phyloP scores from a whole-genome alignment of 352 stramenopile genomes.

The Pythium dissimile region DNA sequence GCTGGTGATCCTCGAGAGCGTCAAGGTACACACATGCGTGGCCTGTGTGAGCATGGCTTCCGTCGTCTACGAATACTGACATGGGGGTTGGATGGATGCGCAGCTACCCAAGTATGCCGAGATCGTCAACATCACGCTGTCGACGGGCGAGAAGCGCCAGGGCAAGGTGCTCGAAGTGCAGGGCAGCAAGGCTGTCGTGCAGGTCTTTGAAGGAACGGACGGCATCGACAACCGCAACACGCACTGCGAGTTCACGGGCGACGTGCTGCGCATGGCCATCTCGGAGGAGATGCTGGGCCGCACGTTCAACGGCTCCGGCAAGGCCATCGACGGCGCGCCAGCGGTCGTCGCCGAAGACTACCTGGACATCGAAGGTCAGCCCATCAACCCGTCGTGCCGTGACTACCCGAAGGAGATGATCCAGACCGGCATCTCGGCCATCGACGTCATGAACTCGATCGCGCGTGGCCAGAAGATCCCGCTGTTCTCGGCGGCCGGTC shows the following conservation, averaged over 20 bases:
- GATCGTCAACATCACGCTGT: constrained; percentile 98
- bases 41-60: no score
- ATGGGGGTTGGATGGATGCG: background rate
- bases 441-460: constrained; percentile 99
- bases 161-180: constrained; percentile 96
- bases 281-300: constrained; percentile 98
- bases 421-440: constrained; percentile 99
- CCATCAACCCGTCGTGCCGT: constrained; percentile 98
- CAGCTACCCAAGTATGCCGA: constrained; percentile 96
- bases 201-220: constrained; percentile 98
- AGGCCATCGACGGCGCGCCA: constrained; percentile 97
- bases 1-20: constrained; percentile 99
- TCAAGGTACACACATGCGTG: constrained; percentile 84
- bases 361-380: constrained; percentile 98
- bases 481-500: constrained; percentile 97
- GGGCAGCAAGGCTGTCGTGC: constrained; percentile 93
- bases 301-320: constrained; percentile 97
- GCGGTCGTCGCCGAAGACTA: constrained; percentile 98
- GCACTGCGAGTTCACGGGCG: constrained; percentile 98
- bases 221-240: constrained; percentile 99
- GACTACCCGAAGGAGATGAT: constrained; percentile 99
- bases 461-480: constrained; percentile 99
- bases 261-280: constrained; percentile 99
- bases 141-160: constrained; percentile 93
- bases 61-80: no score